phyloP scores from a whole-genome alignment of 2,329 filamentous ascomycete genomes.

The Colletotrichum tofieldiae region DNA sequence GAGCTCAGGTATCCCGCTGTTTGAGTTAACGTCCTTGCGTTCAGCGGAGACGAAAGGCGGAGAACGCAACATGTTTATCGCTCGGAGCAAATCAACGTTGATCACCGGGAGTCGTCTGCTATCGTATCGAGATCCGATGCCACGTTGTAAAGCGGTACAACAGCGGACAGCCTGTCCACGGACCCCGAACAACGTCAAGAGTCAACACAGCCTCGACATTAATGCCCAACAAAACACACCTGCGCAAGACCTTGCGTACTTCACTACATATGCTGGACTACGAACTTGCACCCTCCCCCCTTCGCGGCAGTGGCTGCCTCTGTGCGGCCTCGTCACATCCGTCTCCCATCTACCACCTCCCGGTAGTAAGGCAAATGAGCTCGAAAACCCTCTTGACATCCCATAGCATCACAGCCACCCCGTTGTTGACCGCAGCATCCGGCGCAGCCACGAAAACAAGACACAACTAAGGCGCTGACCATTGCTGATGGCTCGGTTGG shows the following conservation, averaged over 20 bases:
- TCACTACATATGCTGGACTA: too few relatives aligned
- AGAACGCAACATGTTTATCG: constrained; percentile 23
- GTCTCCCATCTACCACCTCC: neutral
- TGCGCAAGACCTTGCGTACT: neutral
- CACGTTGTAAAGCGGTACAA: constrained; percentile 18
- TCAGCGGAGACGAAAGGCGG: constrained; percentile 30
- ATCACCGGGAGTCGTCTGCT: constrained; percentile 12
- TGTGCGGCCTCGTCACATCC: neutral
- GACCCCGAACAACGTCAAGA: constrained; percentile 3
- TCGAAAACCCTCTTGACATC: neutral
- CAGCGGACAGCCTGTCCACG: constrained; percentile 15
- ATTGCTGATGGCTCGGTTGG: constrained; percentile 20
- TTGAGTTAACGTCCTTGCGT: constrained; percentile 22
- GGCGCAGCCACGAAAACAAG: constrained; percentile 8
- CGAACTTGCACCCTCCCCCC: too few relatives aligned
- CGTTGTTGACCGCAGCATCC: neutral
- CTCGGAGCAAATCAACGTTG: constrained; percentile 24
- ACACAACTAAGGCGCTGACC: constrained; percentile 3
- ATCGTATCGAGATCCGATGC: constrained; percentile 32
- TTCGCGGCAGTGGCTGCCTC: constrained; percentile 2
- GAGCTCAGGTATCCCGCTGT: neutral
- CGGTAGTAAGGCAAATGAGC: neutral
- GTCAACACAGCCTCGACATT: constrained; percentile 1
- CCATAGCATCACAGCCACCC: constrained; percentile 6
- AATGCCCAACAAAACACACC: neutral